Conservation (phyloP, 495 filamentous ascomycete species). For the Hypoxylon intermedium region DNA sequence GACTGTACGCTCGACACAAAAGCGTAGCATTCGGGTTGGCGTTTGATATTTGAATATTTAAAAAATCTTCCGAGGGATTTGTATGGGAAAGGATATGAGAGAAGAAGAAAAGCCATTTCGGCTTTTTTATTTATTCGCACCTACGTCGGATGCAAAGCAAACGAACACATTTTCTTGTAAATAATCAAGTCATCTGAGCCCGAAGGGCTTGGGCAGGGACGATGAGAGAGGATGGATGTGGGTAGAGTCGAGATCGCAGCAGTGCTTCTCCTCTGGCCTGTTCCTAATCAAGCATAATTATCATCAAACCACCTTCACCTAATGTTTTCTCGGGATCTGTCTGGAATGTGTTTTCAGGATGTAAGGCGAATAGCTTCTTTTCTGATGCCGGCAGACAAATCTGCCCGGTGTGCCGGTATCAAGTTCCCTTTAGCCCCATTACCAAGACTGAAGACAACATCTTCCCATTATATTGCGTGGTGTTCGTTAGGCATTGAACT, state of each 20-base stretch:
- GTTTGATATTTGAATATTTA: conserved; percentile 33
- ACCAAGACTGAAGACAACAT: background rate
- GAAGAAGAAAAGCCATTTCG: conserved; percentile 5
- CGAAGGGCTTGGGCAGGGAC: conserved; percentile 9
- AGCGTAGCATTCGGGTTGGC: conserved; percentile 28
- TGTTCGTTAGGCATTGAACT: conserved; percentile 7
- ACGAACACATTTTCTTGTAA: conserved; percentile 34
- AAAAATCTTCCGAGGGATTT: conserved; percentile 1
- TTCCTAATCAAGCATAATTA: conserved; percentile 41
- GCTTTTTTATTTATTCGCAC: conserved; percentile 18
- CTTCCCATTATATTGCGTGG: background rate
- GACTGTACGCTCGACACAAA: conserved; percentile 17
- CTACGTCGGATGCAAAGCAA: conserved; percentile 20
- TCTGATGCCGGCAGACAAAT: too few relatives aligned
- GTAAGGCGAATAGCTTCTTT: background rate
- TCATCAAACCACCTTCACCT: conserved; percentile 14
- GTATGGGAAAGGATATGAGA: conserved; percentile 4
- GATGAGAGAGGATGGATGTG: conserved; percentile 20
- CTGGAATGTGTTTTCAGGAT: conserved; percentile 23
- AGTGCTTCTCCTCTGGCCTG: conserved; percentile 29
- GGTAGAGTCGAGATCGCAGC: conserved; percentile 28
- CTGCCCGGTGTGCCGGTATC: conserved; percentile 20
- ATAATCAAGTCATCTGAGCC: conserved; percentile 31
- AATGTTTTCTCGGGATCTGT: conserved; percentile 25
- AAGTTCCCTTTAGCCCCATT: conserved; percentile 15